Evolutionary conservation across 2,329 filamentous ascomycete genomes (phyloP), one percentile per base, ranked within the genome.

Genomic region (Dryadomyces quercus-mongolicae): DNA sequence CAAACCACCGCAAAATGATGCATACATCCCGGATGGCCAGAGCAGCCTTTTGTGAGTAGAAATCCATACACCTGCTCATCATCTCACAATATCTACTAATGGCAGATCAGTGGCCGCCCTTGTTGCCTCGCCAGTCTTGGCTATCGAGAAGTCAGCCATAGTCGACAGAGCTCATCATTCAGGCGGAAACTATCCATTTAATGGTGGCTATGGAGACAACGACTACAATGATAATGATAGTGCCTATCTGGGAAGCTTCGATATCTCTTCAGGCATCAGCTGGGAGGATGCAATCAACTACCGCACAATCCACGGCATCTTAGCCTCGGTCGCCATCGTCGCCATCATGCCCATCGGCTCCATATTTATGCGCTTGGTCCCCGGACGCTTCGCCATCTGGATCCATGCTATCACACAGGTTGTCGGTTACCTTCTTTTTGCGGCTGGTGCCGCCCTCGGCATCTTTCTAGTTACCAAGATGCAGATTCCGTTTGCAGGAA

Each of bases 311-410:
- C 73, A 76, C 63, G 72, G 72, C 15, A 64, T 70, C 34, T 58
- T 75, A 5, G 70, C 68, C 7, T 61, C 67, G 9, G 18, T 72
- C 6, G 68, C 70, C 25, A 70, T 75, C 54, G 70, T 69, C 12
- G 59, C 69, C 20, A 58, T 75, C 18, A 74, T 75, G 59, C 74
- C 73, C 2, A 51, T 71, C 18, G 73, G 73, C 49, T 65, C 71
- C 1, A 67, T 75, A 47, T 43, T 72, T 22, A 63, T 76, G 60
- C 68, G 73, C 10, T 49, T 70, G 2, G 34, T 71, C 0, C 66
- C 68, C 0, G 67, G 70, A 5, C 63, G 65, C 6, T 58, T 66
- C n/a, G 62, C 67, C 2, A 62, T 72, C 55, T 62, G 67, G 60
- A 51, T 65, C 16, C 74, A 76, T 60, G 73, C 63, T 15, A 16